Evolutionary conservation across 441 rosid genomes (phyloP).

Genomic region (Populus tomentosa): DNA sequence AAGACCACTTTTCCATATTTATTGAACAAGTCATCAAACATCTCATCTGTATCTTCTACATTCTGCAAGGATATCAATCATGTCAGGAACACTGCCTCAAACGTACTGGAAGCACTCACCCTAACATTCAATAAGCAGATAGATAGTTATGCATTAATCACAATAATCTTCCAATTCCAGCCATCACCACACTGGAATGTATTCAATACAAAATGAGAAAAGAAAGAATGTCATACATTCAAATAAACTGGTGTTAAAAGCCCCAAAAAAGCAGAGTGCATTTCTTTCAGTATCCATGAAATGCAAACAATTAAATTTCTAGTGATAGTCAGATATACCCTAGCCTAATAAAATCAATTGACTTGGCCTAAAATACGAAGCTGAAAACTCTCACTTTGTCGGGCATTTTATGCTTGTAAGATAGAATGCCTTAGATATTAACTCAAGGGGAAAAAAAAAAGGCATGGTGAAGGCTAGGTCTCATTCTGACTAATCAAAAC

Average conservation of each 20-base stretch:
- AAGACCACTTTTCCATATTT: too few species aligned
- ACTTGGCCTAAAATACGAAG: background rate
- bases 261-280: background rate
- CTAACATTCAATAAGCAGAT: background rate
- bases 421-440: background rate
- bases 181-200: background rate
- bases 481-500: background rate
- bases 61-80: conserved; percentile 41
- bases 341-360: background rate
- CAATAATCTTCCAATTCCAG: background rate
- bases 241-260: too few species aligned
- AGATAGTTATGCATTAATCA: background rate
- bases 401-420: background rate
- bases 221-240: too few species aligned
- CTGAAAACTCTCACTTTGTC: background rate
- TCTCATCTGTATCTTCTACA: conserved; percentile 66
- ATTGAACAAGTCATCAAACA: conserved; percentile 70
- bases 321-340: background rate
- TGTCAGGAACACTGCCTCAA: background rate
- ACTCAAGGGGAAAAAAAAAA: background rate
- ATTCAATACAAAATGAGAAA: background rate
- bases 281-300: background rate
- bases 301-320: background rate
- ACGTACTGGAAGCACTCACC: background rate
- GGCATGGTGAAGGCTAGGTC: background rate